Evolutionary conservation across 2,329 filamentous ascomycete genomes (phyloP), one percentile per base, ranked within the genome.

Genomic region (Colletotrichum liaoningense): DNA sequence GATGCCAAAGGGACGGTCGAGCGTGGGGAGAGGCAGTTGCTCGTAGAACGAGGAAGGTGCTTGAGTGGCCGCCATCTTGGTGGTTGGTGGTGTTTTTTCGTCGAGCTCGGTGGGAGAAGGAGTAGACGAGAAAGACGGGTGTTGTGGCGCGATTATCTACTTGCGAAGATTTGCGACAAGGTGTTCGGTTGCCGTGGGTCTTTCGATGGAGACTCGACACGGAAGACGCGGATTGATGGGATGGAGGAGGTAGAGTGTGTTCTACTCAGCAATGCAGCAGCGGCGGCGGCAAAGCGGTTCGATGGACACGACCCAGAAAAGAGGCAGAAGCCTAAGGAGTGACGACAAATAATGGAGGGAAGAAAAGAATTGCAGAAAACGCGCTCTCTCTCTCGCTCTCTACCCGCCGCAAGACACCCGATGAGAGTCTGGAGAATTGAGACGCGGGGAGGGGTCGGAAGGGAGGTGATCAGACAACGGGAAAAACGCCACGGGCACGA

Each of bases 1-100:
- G 78, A 98, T 87, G 83, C 96, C 97, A 80, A 98, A 98, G 42
- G 96, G 96, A 76, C 94, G 92, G 83, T 98, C 95, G 84, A 98
- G 88, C 75, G 95, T 95, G 69, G 96, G 96, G 77, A 91, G 82
- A 81, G 94, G 88, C 75, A 92, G 79, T 78, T 88, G 84, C 80
- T 89, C 86, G 84, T 84, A 87, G 76, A 89, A 85, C 75, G 85
- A 83, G 73, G 85, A 81, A 69, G 86, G 81, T 64, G 79, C 76
- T 64, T 79, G 75, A 69, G 82, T 72, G 65, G 80, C 82, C 81
- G 80, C 82, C 81, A 84, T 84, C 80, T 74, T 78, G 78, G 78
- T 22, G 12, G 38, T 63, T 42, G 42, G 3, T 22, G 42, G 3
- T 42, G 33, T 22, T 16, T 70, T 63, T 38, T 57, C 22, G 70